Evolutionary conservation across 169 alveolate species (phyloP).

Genomic region (Plasmodium gaboni): DNA sequence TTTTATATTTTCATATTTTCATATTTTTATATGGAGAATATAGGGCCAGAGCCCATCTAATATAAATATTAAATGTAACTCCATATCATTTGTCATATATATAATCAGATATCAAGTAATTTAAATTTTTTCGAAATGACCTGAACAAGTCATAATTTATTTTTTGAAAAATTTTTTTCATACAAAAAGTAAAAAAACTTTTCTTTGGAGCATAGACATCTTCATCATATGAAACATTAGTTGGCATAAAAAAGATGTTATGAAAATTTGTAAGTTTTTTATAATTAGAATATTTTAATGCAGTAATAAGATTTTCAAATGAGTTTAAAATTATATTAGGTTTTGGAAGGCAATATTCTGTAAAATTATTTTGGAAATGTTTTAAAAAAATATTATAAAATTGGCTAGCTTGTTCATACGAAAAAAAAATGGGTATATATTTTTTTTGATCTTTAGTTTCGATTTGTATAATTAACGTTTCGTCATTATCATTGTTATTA

Average conservation of each 20-base stretch:
- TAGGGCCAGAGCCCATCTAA: too few relatives aligned
- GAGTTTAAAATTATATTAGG: constrained; percentile 46
- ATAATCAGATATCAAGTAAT: constrained; percentile 62
- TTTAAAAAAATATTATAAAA: constrained; percentile 53
- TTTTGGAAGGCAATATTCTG: constrained; percentile 53
- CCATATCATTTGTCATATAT: constrained; percentile 10
- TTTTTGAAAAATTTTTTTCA: constrained; percentile 51
- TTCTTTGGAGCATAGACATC: neutral
- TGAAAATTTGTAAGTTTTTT: constrained; percentile 22
- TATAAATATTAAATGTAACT: too few relatives aligned
- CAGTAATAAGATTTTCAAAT: constrained; percentile 37
- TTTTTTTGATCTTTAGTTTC: constrained; percentile 54
- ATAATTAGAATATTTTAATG: constrained; percentile 39
- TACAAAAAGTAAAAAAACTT: constrained; percentile 23
- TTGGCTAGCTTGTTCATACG: constrained; percentile 50
- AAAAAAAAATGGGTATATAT: constrained; percentile 66
- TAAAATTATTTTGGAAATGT: constrained; percentile 24
- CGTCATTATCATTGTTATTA: neutral
- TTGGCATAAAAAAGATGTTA: constrained; percentile 58
- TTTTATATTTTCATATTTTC: neutral
- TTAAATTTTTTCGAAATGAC: constrained; percentile 64
- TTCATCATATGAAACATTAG: constrained; percentile 19
- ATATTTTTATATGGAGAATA: neutral
- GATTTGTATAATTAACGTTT: constrained; percentile 39
- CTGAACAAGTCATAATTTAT: constrained; percentile 70